Base-by-base conservation (phyloP, 345 rosid species). In the Carallia pectinifolia region DNA sequence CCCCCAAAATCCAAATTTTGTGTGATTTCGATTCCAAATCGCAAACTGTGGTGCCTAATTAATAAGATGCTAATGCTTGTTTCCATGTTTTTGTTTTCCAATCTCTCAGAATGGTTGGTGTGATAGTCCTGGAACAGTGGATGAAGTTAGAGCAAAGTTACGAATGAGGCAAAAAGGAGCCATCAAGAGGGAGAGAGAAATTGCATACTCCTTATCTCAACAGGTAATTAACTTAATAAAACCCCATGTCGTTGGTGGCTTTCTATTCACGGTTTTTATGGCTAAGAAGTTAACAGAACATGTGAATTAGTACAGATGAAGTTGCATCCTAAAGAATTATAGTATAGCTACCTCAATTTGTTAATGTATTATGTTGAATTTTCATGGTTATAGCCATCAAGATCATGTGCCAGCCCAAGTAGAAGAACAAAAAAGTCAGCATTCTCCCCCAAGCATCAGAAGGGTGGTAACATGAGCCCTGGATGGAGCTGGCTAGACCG, bases 171-270 rank as follows among this genome's bases (percentile, higher is more conserved):
- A 83, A 76, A 90, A 89, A 86, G 98, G 86, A 70, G 86, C 86
- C 65, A 80, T 91, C 44, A 93, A 93, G 86, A 91, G 98, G 76
- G 97, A 94, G 71, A 88, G 98, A 82, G 95, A 96, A 69, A 83
- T 77, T 80, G 93, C 90, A 13, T 91, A 93, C 60, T 75, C 87
- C 30, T 76, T 83, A 66, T 84, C 84, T 31, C 85, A 91, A 79
- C 86, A 85, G 94, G 98, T 89, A 85, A 74, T 68, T 37, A 61
- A 76, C n/a, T 48, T 48, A 39, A 77, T n/a, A 23, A 47, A 37
- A 53, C 33, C 54, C 47, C 39, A 31, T 38, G 12, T 6, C 9
- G 5, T 19, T 37, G 18, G 52, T 72, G 52, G n/a, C 48, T 30
- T 13, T 8, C 8, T 55, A 23, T 30, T 55, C 4, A 1, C 2